Conservation (phyloP, 257 asterid genomes). For the Jasminum sambac region DNA sequence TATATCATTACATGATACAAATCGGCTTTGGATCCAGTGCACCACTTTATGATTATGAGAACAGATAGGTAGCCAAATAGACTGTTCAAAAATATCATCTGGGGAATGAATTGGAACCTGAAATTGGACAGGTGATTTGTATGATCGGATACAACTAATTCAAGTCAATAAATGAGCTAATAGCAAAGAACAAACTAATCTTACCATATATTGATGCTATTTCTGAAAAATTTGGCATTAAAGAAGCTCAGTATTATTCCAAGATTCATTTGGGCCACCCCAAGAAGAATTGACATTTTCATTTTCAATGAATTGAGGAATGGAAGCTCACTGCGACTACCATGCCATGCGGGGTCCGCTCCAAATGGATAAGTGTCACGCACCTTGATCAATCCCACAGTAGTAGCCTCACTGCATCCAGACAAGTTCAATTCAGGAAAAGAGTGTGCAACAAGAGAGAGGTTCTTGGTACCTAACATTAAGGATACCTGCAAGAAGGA, state of each 20-base stretch:
- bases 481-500: slow-evolving; percentile 79
- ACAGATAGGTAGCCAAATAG: slow-evolving; percentile 89
- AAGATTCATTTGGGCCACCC: slow-evolving; percentile 97
- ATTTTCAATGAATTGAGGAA: slow-evolving; percentile 91
- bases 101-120: slow-evolving; percentile 98
- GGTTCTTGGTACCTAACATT: slow-evolving; percentile 12
- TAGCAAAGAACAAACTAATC: slow-evolving; percentile 26
- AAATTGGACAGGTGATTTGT: slow-evolving; percentile 26
- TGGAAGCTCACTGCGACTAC: slow-evolving; percentile 92
- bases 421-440: slow-evolving; percentile 16
- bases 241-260: slow-evolving; percentile 90
- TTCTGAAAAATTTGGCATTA: slow-evolving; percentile 82
- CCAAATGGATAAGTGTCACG: slow-evolving; percentile 93
- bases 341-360: slow-evolving; percentile 98
- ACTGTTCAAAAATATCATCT: slow-evolving; percentile 84
- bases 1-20: slow-evolving; percentile 96
- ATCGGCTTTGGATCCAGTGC: slow-evolving; percentile 96
- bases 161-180: slow-evolving; percentile 10
- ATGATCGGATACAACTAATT: slow-evolving; percentile 8
- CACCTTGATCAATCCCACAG: slow-evolving; percentile 83
- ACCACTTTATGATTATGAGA: slow-evolving; percentile 89
- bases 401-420: slow-evolving; percentile 70
- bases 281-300: slow-evolving; percentile 98
- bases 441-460: slow-evolving; percentile 26
- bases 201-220: slow-evolving; percentile 74